Percentiles rank a stretch among this genome's conserved stretches.
Evolutionary conservation across 495 filamentous ascomycete species (phyloP).

Genomic region (Penicillium subrubescens): DNA sequence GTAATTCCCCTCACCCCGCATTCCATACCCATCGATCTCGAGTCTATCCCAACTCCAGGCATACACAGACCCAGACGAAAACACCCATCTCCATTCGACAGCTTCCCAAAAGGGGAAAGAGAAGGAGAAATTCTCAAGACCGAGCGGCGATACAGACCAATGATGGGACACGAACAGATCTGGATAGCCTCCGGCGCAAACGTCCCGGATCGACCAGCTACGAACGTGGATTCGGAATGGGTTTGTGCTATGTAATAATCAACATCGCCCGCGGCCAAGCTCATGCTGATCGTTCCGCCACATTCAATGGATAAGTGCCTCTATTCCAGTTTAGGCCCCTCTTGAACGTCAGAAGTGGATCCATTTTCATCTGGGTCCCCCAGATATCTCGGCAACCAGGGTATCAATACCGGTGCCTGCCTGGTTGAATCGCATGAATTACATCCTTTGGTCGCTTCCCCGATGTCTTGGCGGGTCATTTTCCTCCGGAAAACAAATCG

Average conservation of each 20-base stretch:
- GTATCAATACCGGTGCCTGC: slow-evolving; percentile 6
- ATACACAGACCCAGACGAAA: background rate
- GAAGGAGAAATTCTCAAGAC: slow-evolving; percentile 18
- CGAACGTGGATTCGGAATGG: background rate
- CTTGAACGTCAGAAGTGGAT: slow-evolving; percentile 6
- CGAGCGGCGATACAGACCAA: slow-evolving; percentile 30
- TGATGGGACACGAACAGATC: background rate
- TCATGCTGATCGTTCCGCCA: background rate
- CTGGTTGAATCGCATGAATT: background rate
- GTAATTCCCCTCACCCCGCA: slow-evolving; percentile 7
- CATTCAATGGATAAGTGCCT: background rate
- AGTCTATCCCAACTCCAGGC: slow-evolving; percentile 2
- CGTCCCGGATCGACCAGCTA: background rate
- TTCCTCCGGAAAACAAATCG: slow-evolving; percentile 3
- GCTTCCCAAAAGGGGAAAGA: slow-evolving; percentile 21
- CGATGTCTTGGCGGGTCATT: background rate
- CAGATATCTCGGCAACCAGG: background rate
- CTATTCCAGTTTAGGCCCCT: background rate
- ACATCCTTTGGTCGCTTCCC: slow-evolving; percentile 15
- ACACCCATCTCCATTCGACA: background rate
- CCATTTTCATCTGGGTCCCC: background rate
- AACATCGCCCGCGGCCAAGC: background rate
- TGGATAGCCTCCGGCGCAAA: background rate
- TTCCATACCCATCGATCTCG: background rate
- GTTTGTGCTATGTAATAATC: background rate